Percentiles rank a stretch among this genome's conserved stretches.
These are phyloP conservation scores for Pyrenochaeta sp. DNA, from an alignment of 2,329 filamentous ascomycete species.

Conservation along the genomic window DNA sequence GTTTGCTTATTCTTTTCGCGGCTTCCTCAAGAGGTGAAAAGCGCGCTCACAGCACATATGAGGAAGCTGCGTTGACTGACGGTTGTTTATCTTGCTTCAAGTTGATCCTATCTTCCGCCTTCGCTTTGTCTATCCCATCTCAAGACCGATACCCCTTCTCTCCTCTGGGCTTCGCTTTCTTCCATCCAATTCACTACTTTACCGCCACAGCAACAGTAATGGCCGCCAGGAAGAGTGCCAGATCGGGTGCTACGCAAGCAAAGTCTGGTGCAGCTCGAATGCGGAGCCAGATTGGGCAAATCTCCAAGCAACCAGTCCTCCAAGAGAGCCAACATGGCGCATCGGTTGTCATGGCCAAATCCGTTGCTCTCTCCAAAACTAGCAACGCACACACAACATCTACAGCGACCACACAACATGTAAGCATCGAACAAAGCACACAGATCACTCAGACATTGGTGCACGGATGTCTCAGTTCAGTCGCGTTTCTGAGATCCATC, in stretches of 20 bases:
- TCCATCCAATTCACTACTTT: neutral
- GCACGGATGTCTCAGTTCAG: slow-evolving; percentile 2
- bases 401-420: neutral
- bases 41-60: neutral
- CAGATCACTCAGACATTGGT: slow-evolving; percentile 4
- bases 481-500: neutral
- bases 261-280: neutral
- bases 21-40: neutral
- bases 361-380: neutral
- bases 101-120: neutral
- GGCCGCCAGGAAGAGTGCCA: neutral
- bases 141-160: neutral
- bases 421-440: neutral
- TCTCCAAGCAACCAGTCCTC: neutral
- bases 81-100: neutral
- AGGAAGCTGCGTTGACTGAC: neutral
- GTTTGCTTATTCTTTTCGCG: neutral
- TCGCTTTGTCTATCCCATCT: neutral
- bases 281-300: neutral
- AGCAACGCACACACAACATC: neutral
- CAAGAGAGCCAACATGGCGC: neutral
- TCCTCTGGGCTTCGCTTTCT: neutral
- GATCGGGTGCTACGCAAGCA: neutral
- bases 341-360: too few species aligned
- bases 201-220: neutral